Percentiles rank a stretch among this genome's conserved stretches.
phyloP scores from a whole-genome alignment of 768 basidiomycete species.

The Suillus ampliporus region DNA sequence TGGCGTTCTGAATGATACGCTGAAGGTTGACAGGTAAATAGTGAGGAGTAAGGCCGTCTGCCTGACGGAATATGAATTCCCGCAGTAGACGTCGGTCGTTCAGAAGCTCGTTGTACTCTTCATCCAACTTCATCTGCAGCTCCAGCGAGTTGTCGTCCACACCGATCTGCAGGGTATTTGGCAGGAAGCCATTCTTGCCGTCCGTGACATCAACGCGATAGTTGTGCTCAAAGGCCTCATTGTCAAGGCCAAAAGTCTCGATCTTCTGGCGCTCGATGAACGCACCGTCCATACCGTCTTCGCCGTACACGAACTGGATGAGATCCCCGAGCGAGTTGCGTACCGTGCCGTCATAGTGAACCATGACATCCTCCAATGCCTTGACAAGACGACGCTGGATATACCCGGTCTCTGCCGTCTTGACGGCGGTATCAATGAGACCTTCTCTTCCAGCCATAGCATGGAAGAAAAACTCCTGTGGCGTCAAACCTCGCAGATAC shows the following conservation, averaged over 20 bases:
- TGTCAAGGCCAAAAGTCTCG: conserved; percentile 83
- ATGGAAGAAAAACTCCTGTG: conserved; percentile 99
- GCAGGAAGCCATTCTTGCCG: conserved; percentile 76
- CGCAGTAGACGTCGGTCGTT: conserved; percentile 83
- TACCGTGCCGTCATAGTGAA: conserved; percentile 97
- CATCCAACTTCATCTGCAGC: conserved; percentile 84
- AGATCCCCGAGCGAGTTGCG: conserved; percentile 97
- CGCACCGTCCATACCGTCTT: conserved; percentile 99
- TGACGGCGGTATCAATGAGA: conserved; percentile 98
- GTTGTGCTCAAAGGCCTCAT: conserved; percentile 86
- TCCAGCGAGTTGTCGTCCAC: conserved; percentile 85
- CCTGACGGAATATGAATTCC: conserved; percentile 81
- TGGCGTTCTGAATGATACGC: conserved; percentile 94
- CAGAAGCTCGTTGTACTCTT: conserved; percentile 66
- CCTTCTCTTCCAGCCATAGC: conserved; percentile 99
- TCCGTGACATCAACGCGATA: conserved; percentile 97
- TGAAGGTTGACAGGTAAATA: conserved; percentile 95
- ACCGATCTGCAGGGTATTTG: conserved; percentile 83
- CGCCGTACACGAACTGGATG: conserved; percentile 95
- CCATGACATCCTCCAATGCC: conserved; percentile 96
- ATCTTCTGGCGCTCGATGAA: conserved; percentile 96
- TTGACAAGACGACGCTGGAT: conserved; percentile 98
- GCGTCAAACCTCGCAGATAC: conserved; percentile 93
- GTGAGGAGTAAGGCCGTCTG: conserved; percentile 72
- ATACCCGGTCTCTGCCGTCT: conserved; percentile 99